Percentiles rank a stretch among this genome's conserved stretches.
These are phyloP conservation scores for Microsporum canis DNA, from an alignment of 2,329 filamentous ascomycete species.

Conservation along the genomic window DNA sequence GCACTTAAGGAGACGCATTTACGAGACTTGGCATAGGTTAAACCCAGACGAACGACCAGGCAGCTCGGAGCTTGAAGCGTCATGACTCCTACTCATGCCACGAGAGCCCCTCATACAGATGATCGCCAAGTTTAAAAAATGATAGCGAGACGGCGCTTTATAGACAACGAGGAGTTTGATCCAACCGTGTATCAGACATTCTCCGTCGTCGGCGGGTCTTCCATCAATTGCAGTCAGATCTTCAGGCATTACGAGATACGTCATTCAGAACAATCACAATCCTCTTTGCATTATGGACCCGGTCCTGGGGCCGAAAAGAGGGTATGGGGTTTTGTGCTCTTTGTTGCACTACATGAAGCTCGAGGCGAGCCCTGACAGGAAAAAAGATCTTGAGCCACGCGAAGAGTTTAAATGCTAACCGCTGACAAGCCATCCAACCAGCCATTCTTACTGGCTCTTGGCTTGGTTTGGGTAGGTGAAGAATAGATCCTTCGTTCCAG, in stretches of 20 bases:
- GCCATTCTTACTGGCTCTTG: neutral
- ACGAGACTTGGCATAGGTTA: neutral
- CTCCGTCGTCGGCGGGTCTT: neutral
- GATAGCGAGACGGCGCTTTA: constrained; percentile 2
- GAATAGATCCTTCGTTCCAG: neutral
- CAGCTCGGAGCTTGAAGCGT: neutral
- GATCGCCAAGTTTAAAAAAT: neutral
- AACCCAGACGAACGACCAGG: neutral
- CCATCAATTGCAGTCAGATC: neutral
- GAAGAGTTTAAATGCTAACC: neutral
- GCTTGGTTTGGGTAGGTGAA: neutral
- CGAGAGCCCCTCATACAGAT: neutral
- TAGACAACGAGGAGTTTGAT: neutral
- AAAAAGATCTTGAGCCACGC: neutral
- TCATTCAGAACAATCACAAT: neutral
- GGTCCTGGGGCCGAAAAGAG: neutral
- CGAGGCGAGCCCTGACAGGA: neutral
- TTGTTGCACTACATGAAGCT: neutral
- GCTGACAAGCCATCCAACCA: neutral
- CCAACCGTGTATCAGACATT: neutral
- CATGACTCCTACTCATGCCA: neutral
- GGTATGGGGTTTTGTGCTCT: neutral
- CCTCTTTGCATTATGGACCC: neutral
- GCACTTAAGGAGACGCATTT: neutral
- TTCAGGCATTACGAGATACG: neutral